phyloP scores from a whole-genome alignment of 2,329 filamentous ascomycete species.

The Sporothrix brasiliensis region DNA sequence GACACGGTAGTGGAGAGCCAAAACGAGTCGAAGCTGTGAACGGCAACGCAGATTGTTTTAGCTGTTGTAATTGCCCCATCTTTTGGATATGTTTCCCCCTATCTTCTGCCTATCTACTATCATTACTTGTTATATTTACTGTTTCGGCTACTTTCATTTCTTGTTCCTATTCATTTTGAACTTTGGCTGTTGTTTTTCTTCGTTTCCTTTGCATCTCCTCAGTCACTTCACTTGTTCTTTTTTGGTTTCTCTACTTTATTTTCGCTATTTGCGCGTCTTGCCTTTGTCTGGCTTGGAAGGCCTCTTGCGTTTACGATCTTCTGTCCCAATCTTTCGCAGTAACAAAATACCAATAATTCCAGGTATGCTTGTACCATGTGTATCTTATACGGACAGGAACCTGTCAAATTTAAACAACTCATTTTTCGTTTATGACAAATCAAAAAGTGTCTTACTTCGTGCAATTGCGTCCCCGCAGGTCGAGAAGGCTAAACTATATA shows the following conservation, averaged over 20 bases:
- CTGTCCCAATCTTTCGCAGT: neutral
- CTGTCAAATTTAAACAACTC: too few species aligned
- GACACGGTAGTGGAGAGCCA: neutral
- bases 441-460: neutral
- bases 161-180: constrained; percentile 14
- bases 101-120: constrained; percentile 14
- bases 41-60: constrained; percentile 47
- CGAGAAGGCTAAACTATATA: neutral
- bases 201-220: neutral
- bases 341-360: constrained; percentile 7
- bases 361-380: neutral
- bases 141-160: constrained; percentile 36
- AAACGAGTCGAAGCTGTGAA: constrained; percentile 1
- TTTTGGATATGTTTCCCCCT: constrained; percentile 31
- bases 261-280: neutral
- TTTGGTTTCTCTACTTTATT: neutral
- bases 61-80: constrained; percentile 39
- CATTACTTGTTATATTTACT: constrained; percentile 11
- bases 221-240: constrained; percentile 23
- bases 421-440: neutral
- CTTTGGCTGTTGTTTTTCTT: neutral
- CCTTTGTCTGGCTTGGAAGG: neutral
- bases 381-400: neutral
- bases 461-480: neutral
- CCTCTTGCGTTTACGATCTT: neutral